Conservation (phyloP, 495 filamentous ascomycete species). For the Parmelia sp. region DNA sequence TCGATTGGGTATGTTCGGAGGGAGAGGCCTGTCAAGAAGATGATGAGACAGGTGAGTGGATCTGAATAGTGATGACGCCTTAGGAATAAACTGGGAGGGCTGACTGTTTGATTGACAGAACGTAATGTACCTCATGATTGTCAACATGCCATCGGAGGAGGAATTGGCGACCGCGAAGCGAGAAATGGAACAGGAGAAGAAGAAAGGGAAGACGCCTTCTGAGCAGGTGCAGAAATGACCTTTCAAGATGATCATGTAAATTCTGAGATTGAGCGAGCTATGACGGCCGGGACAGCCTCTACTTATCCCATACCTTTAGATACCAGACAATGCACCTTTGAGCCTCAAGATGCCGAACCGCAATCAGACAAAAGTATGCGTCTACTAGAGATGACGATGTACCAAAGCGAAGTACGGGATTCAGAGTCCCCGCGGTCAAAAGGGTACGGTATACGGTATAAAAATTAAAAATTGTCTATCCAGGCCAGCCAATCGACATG, state of each 20-base stretch:
- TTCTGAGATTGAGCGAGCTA: not conserved
- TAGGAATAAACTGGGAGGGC: not conserved
- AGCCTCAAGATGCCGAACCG: not conserved
- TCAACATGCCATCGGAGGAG: constrained; percentile 16
- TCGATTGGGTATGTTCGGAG: constrained; percentile 3
- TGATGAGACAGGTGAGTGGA: constrained; percentile 11
- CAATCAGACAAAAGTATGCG: not conserved
- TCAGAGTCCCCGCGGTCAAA: no score
- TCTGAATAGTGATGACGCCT: not conserved
- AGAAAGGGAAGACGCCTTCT: constrained; percentile 2
- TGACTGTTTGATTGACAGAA: not conserved
- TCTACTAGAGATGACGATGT: not conserved
- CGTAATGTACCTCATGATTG: constrained; percentile 16
- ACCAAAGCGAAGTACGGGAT: not conserved
- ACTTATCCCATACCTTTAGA: not conserved
- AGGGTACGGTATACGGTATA: no score
- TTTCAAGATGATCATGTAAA: not conserved
- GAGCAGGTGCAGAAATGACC: not conserved
- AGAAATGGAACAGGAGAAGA: constrained; percentile 18
- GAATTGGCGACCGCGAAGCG: constrained; percentile 10
- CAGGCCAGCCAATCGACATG: not conserved
- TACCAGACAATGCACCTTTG: not conserved
- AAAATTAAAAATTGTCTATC: no score
- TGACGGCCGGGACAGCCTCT: not conserved
- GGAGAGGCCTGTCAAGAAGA: constrained; percentile 12